Base-by-base conservation (phyloP, 2,329 filamentous ascomycete species). In the Hymenoscyphus fraxineus region DNA sequence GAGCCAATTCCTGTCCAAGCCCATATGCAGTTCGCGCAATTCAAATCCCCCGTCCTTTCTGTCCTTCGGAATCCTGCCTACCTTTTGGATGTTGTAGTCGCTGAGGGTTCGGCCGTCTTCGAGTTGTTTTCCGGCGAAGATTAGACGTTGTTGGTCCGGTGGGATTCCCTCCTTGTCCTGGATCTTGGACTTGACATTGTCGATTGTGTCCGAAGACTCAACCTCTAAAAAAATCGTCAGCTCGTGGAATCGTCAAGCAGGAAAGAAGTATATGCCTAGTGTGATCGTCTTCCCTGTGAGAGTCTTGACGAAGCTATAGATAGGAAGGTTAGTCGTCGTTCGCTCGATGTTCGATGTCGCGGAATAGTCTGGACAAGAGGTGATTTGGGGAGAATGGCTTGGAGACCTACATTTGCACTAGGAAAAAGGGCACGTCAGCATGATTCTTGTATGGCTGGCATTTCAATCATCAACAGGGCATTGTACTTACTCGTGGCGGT, bases 221-320 rank as follows among this genome's bases (percentile, higher is more conserved):
- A 97, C 93, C 90, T 98, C 94, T 78, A 97, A 90, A 83, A 3
- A 27, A 27, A 27, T 27, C 27, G 27, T 27, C 27, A 27, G 27
- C 27, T 27, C 27, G 27, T 27, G 27, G 3, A 27, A 27, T 27
- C 27, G 27, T 27, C 27, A 27, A 3, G 27, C 27, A 27, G 27
- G 27, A 27, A 27, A 27, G 27, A 27, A 27, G 27, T 27, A 27
- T 3, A 27, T 27, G 27, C 27, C 27, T 27, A 27, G 3, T 3
- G 95, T 98, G 87, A 98, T 97, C 82, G 94, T 98, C 92, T 98
- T 98, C 84, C 95, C 94, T 87, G 94, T 97, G 79, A 97, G 92
- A 88, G 94, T 97, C 90, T 97, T 98, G 85, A 98, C 94, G 90
- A 98, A 98, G 89, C 92, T 96, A 83, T 72, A 27, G 62, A 9